Percentiles rank a stretch among this genome's conserved stretches.
These are phyloP conservation scores for Colletotrichum zoysiae DNA, from an alignment of 2,329 filamentous ascomycete genomes.

Conservation along the genomic window DNA sequence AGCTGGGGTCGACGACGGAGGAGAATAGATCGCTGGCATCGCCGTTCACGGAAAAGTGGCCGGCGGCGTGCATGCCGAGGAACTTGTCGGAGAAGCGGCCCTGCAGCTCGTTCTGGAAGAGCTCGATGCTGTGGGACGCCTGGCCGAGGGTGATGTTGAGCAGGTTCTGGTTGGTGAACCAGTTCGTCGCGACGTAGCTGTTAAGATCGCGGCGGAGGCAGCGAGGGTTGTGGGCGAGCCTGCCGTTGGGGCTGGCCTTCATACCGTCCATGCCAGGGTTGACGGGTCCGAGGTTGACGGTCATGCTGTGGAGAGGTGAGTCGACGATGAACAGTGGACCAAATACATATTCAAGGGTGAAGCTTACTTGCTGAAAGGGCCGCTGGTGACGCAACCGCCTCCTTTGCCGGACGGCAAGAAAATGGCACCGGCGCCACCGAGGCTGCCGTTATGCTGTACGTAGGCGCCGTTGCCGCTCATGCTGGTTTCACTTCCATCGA, in stretches of 20 bases:
- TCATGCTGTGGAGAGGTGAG: constrained; percentile 53
- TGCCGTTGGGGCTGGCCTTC: constrained; percentile 22
- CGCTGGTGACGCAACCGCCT: constrained; percentile 51
- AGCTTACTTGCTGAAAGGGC: constrained; percentile 48
- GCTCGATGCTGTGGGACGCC: constrained; percentile 47
- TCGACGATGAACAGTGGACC: constrained; percentile 16
- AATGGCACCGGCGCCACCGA: constrained; percentile 45
- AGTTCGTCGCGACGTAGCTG: constrained; percentile 46
- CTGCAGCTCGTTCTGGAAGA: constrained; percentile 54
- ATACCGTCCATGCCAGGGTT: constrained; percentile 50
- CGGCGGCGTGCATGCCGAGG: constrained; percentile 54
- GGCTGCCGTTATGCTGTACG: constrained; percentile 46
- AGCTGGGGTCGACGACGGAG: constrained; percentile 48
- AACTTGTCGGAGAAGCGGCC: constrained; percentile 44
- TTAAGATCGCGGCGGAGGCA: constrained; percentile 59
- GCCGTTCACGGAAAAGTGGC: constrained; percentile 55
- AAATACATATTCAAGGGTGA: constrained; percentile 37
- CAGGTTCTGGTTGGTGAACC: constrained; percentile 41
- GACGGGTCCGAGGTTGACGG: constrained; percentile 54
- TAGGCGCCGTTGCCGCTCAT: constrained; percentile 56
- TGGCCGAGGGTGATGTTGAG: constrained; percentile 48
- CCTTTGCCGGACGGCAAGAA: constrained; percentile 52
- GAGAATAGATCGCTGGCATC: constrained; percentile 51
- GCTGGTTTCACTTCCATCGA: constrained; percentile 55
- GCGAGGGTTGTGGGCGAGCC: constrained; percentile 58